Conservation (phyloP, 2,329 filamentous ascomycete species). For the Penicillium sp. region DNA sequence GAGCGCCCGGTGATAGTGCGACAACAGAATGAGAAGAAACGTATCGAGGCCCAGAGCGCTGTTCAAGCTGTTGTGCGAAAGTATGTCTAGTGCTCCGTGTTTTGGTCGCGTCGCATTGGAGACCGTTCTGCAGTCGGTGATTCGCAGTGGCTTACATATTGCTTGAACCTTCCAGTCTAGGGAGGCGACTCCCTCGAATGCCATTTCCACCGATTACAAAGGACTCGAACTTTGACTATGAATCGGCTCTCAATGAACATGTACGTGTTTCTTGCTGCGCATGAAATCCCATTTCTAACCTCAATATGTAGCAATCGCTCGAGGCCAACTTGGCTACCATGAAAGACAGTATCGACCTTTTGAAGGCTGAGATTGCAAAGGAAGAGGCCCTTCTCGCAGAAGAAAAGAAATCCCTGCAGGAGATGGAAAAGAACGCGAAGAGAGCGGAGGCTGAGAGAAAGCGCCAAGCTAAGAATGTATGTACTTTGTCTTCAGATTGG, state of each 20-base stretch:
- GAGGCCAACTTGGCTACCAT: conserved; percentile 39
- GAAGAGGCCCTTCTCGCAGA: conserved; percentile 41
- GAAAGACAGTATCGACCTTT: conserved; percentile 37
- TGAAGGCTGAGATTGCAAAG: conserved; percentile 40
- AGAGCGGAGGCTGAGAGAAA: conserved; percentile 37
- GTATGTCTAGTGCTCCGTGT: conserved; percentile 24
- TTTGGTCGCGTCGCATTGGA: not conserved
- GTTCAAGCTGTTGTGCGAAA: conserved; percentile 41
- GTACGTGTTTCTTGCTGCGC: conserved; percentile 22
- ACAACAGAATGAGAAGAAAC: conserved; percentile 40
- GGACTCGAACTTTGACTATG: conserved; percentile 42
- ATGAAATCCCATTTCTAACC: conserved; percentile 11
- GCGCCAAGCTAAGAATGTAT: conserved; percentile 40
- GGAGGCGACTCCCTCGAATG: conserved; percentile 42
- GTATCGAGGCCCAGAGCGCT: conserved; percentile 40
- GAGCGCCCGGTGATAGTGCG: conserved; percentile 43
- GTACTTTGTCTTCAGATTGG: not conserved
- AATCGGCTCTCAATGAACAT: conserved; percentile 41
- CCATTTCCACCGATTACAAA: conserved; percentile 43
- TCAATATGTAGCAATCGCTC: conserved; percentile 28
- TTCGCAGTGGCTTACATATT: not conserved
- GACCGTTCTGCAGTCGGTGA: not conserved
- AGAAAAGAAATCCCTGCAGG: conserved; percentile 39
- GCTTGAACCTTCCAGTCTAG: conserved; percentile 26
- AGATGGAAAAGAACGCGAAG: conserved; percentile 43